phyloP scores from a whole-genome alignment of 345 rosid species.

The Eucalyptus erythrocorys region DNA sequence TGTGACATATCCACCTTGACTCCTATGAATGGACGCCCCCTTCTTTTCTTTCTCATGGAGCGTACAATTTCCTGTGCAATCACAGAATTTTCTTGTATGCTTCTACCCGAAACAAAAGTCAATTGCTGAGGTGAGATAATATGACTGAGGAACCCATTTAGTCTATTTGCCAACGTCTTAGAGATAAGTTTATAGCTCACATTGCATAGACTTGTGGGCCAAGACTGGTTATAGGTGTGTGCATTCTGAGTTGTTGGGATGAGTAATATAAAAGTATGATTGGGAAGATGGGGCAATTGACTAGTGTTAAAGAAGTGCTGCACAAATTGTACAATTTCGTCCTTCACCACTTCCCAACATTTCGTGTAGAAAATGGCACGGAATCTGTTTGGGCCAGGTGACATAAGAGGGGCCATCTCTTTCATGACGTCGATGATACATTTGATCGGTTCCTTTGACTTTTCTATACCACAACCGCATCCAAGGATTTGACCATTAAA shows the following conservation, averaged over 20 bases:
- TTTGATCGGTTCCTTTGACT: not conserved
- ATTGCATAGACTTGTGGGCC: not conserved
- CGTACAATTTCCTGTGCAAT: not conserved
- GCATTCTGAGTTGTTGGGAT: not conserved
- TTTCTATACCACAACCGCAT: not conserved
- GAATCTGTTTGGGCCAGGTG: no score
- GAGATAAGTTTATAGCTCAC: not conserved
- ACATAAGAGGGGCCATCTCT: no score
- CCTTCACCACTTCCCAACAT: no score
- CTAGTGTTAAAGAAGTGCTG: not conserved
- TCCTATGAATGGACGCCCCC: not conserved
- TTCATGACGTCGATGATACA: not conserved
- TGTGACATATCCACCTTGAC: not conserved
- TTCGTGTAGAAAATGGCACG: not conserved
- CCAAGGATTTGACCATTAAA: not conserved
- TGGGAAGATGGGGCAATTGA: not conserved
- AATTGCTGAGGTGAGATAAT: not conserved
- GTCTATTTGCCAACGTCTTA: not conserved
- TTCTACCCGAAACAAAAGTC: not conserved
- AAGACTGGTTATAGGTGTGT: not conserved
- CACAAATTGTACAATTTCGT: no score
- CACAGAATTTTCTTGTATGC: not conserved
- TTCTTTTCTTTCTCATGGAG: not conserved
- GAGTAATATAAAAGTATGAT: not conserved
- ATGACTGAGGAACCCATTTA: not conserved